Conservation (phyloP, 2,329 filamentous ascomycete genomes). For the Chrysoporthe deuterocubensis region DNA sequence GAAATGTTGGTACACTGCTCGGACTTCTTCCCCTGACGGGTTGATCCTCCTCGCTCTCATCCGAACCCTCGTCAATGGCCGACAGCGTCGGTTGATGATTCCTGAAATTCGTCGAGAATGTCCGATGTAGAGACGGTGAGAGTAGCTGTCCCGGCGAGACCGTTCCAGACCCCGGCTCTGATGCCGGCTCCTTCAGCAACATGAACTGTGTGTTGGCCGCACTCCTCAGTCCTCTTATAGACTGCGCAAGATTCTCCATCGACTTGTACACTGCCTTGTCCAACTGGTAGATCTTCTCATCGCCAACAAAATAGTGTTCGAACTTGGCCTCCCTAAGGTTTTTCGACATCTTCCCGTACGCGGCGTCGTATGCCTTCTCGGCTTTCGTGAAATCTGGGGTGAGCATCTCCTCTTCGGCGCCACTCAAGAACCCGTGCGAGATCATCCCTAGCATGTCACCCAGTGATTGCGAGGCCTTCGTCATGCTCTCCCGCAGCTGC, state of each 20-base stretch:
- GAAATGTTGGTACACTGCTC: slow-evolving; percentile 45
- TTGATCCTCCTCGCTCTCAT: slow-evolving; percentile 58
- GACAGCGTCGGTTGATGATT: slow-evolving; percentile 53
- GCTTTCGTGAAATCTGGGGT: slow-evolving; percentile 67
- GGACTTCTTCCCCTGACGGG: slow-evolving; percentile 22
- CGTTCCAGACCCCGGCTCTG: slow-evolving; percentile 36
- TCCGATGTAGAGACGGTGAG: slow-evolving; percentile 37
- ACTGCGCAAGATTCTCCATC: slow-evolving; percentile 83
- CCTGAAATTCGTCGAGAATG: slow-evolving; percentile 41
- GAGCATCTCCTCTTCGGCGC: slow-evolving; percentile 76
- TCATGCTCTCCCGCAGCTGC: slow-evolving; percentile 74
- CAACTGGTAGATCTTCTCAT: slow-evolving; percentile 76
- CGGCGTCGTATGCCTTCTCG: slow-evolving; percentile 65
- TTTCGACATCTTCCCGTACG: slow-evolving; percentile 72
- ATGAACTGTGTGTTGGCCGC: slow-evolving; percentile 89
- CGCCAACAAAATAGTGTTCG: slow-evolving; percentile 83
- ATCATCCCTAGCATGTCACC: slow-evolving; percentile 83
- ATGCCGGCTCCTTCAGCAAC: slow-evolving; percentile 68
- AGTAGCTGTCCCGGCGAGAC: slow-evolving; percentile 39
- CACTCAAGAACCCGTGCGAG: slow-evolving; percentile 80
- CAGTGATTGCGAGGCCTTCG: slow-evolving; percentile 73
- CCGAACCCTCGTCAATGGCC: slow-evolving; percentile 65
- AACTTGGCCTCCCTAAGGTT: slow-evolving; percentile 84
- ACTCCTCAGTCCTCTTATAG: slow-evolving; percentile 86
- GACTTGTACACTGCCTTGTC: slow-evolving; percentile 82